phyloP scores from a whole-genome alignment of 2,329 filamentous ascomycete genomes.

The Hypoxylon sp. region DNA sequence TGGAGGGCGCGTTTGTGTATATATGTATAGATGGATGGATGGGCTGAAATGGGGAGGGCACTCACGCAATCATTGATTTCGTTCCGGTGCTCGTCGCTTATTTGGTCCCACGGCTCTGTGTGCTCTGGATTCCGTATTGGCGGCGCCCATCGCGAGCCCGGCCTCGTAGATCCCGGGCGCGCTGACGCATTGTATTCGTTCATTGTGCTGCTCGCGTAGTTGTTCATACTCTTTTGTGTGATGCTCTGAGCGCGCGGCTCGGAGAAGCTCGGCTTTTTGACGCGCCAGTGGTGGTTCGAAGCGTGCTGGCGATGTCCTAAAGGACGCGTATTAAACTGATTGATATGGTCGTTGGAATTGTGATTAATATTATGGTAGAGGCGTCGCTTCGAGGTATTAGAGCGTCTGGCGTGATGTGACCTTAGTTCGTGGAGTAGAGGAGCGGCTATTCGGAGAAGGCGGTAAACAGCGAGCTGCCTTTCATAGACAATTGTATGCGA shows the following conservation, averaged over 20 bases:
- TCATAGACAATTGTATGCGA: conserved; percentile 32
- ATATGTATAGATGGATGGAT: neutral
- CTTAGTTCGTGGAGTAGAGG: conserved; percentile 1
- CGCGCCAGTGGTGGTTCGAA: conserved; percentile 24
- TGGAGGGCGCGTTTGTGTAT: conserved; percentile 28
- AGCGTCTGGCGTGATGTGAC: conserved; percentile 4
- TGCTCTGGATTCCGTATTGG: conserved; percentile 52
- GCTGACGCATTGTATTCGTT: conserved; percentile 53
- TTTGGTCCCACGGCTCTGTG: conserved; percentile 58
- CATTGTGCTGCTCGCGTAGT: conserved; percentile 53
- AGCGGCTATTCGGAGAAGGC: conserved; percentile 6
- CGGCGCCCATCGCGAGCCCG: conserved; percentile 52
- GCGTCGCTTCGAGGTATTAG: conserved; percentile 23
- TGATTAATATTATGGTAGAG: neutral
- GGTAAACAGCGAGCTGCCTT: neutral
- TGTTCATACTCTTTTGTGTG: conserved; percentile 50
- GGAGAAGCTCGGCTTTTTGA: conserved; percentile 16
- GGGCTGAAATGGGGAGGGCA: conserved; percentile 42
- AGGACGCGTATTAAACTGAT: neutral
- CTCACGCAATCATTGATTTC: conserved; percentile 94
- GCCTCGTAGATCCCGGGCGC: conserved; percentile 50
- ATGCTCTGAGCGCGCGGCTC: conserved; percentile 36
- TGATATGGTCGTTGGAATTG: conserved; percentile 5
- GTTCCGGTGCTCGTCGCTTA: conserved; percentile 91
- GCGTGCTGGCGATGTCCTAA: neutral